Percentiles rank a stretch among this genome's conserved stretches.
Conservation (phyloP, 1,139 yeast genomes). For the Candida neerlandica region DNA sequence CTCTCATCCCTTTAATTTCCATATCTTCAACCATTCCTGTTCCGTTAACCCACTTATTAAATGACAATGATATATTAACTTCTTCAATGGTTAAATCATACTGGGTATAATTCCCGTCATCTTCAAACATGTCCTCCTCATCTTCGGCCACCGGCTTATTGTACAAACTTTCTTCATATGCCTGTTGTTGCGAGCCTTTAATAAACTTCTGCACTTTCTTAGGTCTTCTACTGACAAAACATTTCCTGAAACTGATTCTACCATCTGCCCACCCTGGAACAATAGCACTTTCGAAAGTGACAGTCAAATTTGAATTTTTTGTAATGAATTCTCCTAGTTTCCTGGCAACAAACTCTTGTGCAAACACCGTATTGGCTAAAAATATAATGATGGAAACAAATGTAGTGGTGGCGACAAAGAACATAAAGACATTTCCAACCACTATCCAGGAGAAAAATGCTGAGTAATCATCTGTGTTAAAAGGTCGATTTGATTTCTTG, state of each 20-base stretch:
- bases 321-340: conserved; percentile 82
- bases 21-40: conserved; percentile 83
- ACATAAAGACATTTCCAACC: conserved; percentile 78
- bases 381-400: conserved; percentile 79
- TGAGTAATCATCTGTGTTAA: conserved; percentile 83
- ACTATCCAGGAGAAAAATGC: conserved; percentile 91
- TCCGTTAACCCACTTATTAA: conserved; percentile 88
- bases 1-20: conserved; percentile 82
- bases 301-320: conserved; percentile 80
- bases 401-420: conserved; percentile 86
- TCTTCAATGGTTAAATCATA: conserved; percentile 89
- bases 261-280: conserved; percentile 96
- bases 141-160: conserved; percentile 18
- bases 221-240: conserved; percentile 86
- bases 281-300: conserved; percentile 89
- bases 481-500: conserved; percentile 59
- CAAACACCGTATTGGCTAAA: conserved; percentile 81
- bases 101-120: conserved; percentile 95
- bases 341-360: conserved; percentile 86
- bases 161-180: conserved; percentile 50
- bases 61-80: conserved; percentile 76
- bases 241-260: conserved; percentile 78
- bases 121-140: conserved; percentile 41
- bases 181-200: conserved; percentile 76
- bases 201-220: conserved; percentile 50